Conservation (phyloP, 2,329 filamentous ascomycete genomes). For the Ophiosphaerella herpotricha region DNA sequence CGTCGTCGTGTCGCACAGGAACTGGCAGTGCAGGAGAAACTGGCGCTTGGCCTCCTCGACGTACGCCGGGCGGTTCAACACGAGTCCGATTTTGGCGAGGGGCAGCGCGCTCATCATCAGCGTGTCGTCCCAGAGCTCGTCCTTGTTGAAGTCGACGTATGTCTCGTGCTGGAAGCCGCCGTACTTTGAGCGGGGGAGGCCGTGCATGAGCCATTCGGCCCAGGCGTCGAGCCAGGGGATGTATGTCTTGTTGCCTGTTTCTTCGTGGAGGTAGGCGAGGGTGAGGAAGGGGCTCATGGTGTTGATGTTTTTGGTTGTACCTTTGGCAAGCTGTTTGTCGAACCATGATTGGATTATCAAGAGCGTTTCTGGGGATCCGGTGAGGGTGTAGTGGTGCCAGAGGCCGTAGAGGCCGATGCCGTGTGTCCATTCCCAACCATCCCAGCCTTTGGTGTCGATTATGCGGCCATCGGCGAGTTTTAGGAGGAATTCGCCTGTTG, state of each 20-base stretch:
- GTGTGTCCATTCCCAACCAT: constrained; percentile 83
- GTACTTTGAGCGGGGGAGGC: constrained; percentile 71
- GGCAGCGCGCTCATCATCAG: constrained; percentile 88
- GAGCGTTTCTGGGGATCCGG: constrained; percentile 64
- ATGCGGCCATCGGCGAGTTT: constrained; percentile 72
- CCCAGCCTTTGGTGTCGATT: constrained; percentile 85
- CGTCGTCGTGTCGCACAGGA: constrained; percentile 72
- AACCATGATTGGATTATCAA: constrained; percentile 77
- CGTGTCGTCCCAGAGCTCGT: constrained; percentile 84
- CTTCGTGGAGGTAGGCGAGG: constrained; percentile 77
- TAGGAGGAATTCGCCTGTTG: constrained; percentile 73
- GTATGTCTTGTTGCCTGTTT: constrained; percentile 69
- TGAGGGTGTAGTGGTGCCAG: constrained; percentile 80
- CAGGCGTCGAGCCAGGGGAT: constrained; percentile 78
- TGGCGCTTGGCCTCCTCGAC: constrained; percentile 78
- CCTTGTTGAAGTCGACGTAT: constrained; percentile 70
- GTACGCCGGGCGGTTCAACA: constrained; percentile 72
- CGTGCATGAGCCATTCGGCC: constrained; percentile 83
- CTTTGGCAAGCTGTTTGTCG: constrained; percentile 66
- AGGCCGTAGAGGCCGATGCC: constrained; percentile 80
- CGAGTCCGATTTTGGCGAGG: constrained; percentile 75
- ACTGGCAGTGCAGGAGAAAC: constrained; percentile 78
- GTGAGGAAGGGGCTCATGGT: constrained; percentile 81
- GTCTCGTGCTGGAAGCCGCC: constrained; percentile 78
- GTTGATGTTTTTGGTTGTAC: constrained; percentile 85